Evolutionary conservation across 2,329 filamentous ascomycete genomes (phyloP).

Genomic region (Calonectria pauciramosa): DNA sequence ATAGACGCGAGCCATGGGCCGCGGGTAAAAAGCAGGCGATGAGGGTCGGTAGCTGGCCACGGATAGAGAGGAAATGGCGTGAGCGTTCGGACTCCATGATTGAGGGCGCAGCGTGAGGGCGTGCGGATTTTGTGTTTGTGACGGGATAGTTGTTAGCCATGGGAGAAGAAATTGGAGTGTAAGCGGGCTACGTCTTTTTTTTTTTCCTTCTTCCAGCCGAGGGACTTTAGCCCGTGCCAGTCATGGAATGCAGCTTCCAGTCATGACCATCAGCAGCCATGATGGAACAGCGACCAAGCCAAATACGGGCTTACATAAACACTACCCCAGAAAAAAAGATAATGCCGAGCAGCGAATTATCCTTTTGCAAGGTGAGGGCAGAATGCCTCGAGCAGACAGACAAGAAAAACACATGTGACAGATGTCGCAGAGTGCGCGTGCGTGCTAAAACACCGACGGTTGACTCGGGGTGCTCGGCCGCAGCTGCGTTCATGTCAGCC

Average conservation of each 20-base stretch:
- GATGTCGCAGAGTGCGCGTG: not conserved
- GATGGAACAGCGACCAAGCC: conserved; percentile 1
- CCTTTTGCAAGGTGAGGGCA: not conserved
- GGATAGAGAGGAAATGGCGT: not conserved
- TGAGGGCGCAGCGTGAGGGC: not conserved
- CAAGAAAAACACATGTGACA: conserved; percentile 22
- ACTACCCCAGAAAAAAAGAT: conserved; percentile 6
- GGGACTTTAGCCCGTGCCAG: not conserved
- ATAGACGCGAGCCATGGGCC: conserved; percentile 20
- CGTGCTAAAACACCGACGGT: not conserved
- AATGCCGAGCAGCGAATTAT: not conserved
- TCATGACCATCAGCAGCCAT: conserved; percentile 14
- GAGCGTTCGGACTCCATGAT: not conserved
- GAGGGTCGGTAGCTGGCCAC: conserved; percentile 20
- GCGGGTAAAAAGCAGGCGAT: conserved; percentile 15
- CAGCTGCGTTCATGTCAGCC: conserved; percentile 2
- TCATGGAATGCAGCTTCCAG: not conserved
- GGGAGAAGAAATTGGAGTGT: not conserved
- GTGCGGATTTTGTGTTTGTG: not conserved
- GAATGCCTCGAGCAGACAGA: not conserved
- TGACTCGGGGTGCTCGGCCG: not conserved
- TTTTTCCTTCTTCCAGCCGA: not conserved
- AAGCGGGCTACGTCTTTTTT: not conserved
- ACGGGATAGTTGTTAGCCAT: not conserved
- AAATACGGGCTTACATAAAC: conserved; percentile 10